Conservation (phyloP, 2,329 filamentous ascomycete genomes). For the Colletotrichum destructivum region DNA sequence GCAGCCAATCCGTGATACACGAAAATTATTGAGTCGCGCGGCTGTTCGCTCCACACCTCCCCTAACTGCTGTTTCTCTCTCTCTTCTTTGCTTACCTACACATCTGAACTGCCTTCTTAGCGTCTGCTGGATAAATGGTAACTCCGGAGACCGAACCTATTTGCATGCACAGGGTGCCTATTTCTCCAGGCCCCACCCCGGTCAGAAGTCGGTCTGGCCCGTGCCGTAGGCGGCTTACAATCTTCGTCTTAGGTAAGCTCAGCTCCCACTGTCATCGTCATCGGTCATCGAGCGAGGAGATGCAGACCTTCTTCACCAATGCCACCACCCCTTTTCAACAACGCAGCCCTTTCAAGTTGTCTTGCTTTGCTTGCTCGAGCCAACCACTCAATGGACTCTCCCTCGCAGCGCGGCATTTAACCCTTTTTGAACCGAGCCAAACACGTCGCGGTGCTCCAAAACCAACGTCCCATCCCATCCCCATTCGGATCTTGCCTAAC, state of each 20-base stretch:
- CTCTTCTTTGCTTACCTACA: conserved; percentile 22
- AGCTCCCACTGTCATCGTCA: not conserved
- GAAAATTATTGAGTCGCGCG: conserved; percentile 41
- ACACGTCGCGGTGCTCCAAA: not conserved
- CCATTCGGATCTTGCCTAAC: not conserved
- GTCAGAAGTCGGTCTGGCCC: conserved; percentile 31
- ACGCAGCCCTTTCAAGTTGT: not conserved
- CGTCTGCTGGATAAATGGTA: not conserved
- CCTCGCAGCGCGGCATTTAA: not conserved
- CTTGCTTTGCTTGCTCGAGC: not conserved
- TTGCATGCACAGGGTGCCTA: not conserved
- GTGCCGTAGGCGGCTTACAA: conserved; percentile 24
- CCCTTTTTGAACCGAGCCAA: not conserved
- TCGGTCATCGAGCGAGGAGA: not conserved
- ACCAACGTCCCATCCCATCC: not conserved
- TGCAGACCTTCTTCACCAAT: conserved; percentile 26
- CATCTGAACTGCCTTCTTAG: not conserved
- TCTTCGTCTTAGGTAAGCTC: conserved; percentile 34
- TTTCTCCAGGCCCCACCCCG: not conserved
- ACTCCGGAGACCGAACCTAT: not conserved
- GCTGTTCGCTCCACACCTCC: conserved; percentile 37
- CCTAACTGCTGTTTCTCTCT: not conserved
- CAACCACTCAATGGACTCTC: not conserved
- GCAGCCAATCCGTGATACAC: conserved; percentile 27
- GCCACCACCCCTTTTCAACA: conserved; percentile 11